These are phyloP conservation scores for Falciphora oryzae DNA, from an alignment of 2,329 filamentous ascomycete species.

Conservation along the genomic window DNA sequence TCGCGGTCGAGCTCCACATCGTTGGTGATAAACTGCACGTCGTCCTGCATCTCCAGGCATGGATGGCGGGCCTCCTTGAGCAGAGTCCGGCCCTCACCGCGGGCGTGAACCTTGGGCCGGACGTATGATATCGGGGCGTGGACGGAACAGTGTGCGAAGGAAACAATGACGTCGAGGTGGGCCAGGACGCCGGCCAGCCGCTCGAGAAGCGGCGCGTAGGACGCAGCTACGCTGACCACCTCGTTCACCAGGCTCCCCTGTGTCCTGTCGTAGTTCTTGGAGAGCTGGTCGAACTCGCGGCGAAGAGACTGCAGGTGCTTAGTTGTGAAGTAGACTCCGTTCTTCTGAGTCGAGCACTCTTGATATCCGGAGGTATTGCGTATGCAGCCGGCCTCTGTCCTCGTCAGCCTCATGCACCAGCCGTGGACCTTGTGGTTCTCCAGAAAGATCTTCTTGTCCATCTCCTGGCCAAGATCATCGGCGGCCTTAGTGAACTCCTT, in stretches of 20 bases:
- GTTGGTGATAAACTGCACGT: slow-evolving; percentile 97
- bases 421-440: slow-evolving; percentile 95
- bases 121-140: slow-evolving; percentile 91
- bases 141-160: slow-evolving; percentile 86
- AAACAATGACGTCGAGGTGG: slow-evolving; percentile 91
- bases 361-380: slow-evolving; percentile 85
- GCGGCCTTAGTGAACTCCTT: slow-evolving; percentile 72
- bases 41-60: slow-evolving; percentile 98
- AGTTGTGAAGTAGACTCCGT: slow-evolving; percentile 97
- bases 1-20: slow-evolving; percentile 77
- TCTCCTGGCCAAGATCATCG: slow-evolving; percentile 79
- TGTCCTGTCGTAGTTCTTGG: slow-evolving; percentile 89
- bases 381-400: slow-evolving; percentile 87
- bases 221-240: slow-evolving; percentile 87
- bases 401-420: slow-evolving; percentile 91
- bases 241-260: slow-evolving; percentile 87
- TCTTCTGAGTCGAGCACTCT: slow-evolving; percentile 97
- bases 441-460: slow-evolving; percentile 97
- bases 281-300: slow-evolving; percentile 89
- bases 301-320: slow-evolving; percentile 71
- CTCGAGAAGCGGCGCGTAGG: slow-evolving; percentile 90
- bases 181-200: slow-evolving; percentile 81
- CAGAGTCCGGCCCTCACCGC: slow-evolving; percentile 81
- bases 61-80: slow-evolving; percentile 93
- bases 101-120: slow-evolving; percentile 81